Evolutionary conservation across 2,329 filamentous ascomycete species (phyloP), one percentile per base, ranked within the genome.

Genomic region (Grosmannia serpens): DNA sequence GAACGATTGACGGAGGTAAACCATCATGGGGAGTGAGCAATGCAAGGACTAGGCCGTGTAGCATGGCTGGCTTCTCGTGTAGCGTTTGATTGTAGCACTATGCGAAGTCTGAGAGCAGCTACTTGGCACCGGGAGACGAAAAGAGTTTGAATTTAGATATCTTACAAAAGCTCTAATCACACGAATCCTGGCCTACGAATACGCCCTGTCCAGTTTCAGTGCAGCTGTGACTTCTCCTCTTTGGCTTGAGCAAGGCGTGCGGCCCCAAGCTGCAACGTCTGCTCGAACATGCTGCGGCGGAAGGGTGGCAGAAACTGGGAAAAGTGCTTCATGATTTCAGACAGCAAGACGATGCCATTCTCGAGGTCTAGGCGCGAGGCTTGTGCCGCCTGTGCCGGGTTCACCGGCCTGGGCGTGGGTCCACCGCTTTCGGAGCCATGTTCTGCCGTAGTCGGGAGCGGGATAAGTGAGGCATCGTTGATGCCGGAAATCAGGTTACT

Each of bases 311-410:
- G 65, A 8, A 73, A 70, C 1, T 70, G 67, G 0, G 73, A 70
- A 22, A 73, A 71, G 51, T 72, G 73, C 64, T 74, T 75, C 47
- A 83, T 64, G 57, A 86, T 64, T 67, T 84, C 78, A 2, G 76
- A 76, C 4, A 83, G 74, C 59, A 86, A 67, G 0, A 86, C 79
- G 26, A 86, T 69, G 0, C 76, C 81, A 61, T 86, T 86, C 67
- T 85, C 82, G 10, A 81, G 74, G 64, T 86, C 82, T 7, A 81
- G 72, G 60, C 74, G 74, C 1, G 71, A 70, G 71, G 79, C 78
- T 50, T 72, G 73, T 1, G 73, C 75, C 49, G 71, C 67, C 58
- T 75, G 71, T 27, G 69, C 70, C 1, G 73, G 69, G 55, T 79
- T 74, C 4, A 73, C 71, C 60, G 77, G 77, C 63, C 76, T 77